phyloP scores from a whole-genome alignment of 2,329 filamentous ascomycete genomes.

The Fusarium keratoplasticum region DNA sequence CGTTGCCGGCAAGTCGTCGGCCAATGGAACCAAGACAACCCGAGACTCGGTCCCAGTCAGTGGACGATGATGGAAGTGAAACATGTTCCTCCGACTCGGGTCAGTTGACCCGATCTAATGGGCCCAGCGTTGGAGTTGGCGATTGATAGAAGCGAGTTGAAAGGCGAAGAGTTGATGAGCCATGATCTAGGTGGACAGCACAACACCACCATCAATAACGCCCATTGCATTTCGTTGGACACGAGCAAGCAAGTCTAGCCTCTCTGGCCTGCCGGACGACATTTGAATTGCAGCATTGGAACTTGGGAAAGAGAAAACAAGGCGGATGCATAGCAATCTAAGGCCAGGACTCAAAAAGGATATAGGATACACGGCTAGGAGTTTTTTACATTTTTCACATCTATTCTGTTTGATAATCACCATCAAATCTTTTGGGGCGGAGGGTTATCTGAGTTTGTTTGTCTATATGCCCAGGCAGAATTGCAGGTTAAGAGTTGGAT shows the following conservation, averaged over 20 bases:
- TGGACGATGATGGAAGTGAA: slow-evolving; percentile 44
- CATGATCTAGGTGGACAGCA: slow-evolving; percentile 30
- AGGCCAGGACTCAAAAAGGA: slow-evolving; percentile 44
- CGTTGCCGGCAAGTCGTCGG: slow-evolving; percentile 45
- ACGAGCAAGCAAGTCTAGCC: slow-evolving; percentile 12
- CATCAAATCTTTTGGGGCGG: slow-evolving; percentile 28
- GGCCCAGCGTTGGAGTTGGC: slow-evolving; percentile 27
- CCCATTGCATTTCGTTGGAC: slow-evolving; percentile 31
- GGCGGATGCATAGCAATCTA: slow-evolving; percentile 39
- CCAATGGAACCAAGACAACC: slow-evolving; percentile 45
- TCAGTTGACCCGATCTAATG: slow-evolving; percentile 24
- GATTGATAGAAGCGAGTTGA: slow-evolving; percentile 35
- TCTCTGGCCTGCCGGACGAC: slow-evolving; percentile 15
- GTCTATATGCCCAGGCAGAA: slow-evolving; percentile 11
- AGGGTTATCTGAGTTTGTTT: slow-evolving; percentile 23
- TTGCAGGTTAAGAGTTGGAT: slow-evolving; percentile 3
- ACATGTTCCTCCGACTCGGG: neutral
- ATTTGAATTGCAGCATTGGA: slow-evolving; percentile 33
- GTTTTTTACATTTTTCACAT: slow-evolving; percentile 36
- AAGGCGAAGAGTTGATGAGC: slow-evolving; percentile 36
- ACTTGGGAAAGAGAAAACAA: slow-evolving; percentile 36
- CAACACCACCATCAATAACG: slow-evolving; percentile 27
- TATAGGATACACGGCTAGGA: slow-evolving; percentile 47
- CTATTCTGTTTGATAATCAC: slow-evolving; percentile 25
- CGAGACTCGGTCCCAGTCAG: slow-evolving; percentile 46